Base-by-base conservation (phyloP, 331 rosid genomes). In the Acacia concinna region DNA sequence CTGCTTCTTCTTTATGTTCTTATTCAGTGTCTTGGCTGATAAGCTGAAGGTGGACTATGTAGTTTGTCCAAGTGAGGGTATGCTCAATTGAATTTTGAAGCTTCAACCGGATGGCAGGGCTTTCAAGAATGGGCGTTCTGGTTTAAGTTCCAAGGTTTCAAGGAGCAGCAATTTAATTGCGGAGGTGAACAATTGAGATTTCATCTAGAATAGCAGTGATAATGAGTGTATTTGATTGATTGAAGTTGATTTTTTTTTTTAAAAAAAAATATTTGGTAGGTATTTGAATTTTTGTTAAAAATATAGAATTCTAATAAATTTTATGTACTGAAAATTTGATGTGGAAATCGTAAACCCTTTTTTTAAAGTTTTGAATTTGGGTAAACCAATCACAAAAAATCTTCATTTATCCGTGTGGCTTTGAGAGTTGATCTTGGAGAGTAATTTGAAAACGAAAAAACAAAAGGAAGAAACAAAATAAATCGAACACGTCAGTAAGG, bases 61-160 rank as follows among this genome's bases (percentile, higher is more conserved):
- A 25, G 62, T 68, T 56, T 38, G 56, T 62, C 71, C 67, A 60
- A 73, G 46, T 35, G 73, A 60, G 44, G 75, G 73, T 62, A 25
- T 40, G 30, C 62, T 62, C 68, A 35, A 18, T 20, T 35, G 71
- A 4, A 35, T 67, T 40, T 68, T 1, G n/a, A 21, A n/a, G 72
- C 44, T 21, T 40, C 15, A 12, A 68, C 73, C 31, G 12, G 12
- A 67, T 21, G 37, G 49, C 31, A 35, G 32, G 15, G 47, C 30
- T 9, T 35, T 20, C 21, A 40, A 37, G 8, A 37, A 37, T 67
- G 44, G 41, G 27, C 37, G 20, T 20, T 65, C 25, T 64, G 27
- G 25, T 18, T 31, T 12, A 27, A 27, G 66, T 4, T 28, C 37
- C 3, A 28, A 60, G 35, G 67, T 28, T 60, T 13, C 8, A 28